Conservation (phyloP, 2,329 filamentous ascomycete genomes). For the Beauveria asiatica region DNA sequence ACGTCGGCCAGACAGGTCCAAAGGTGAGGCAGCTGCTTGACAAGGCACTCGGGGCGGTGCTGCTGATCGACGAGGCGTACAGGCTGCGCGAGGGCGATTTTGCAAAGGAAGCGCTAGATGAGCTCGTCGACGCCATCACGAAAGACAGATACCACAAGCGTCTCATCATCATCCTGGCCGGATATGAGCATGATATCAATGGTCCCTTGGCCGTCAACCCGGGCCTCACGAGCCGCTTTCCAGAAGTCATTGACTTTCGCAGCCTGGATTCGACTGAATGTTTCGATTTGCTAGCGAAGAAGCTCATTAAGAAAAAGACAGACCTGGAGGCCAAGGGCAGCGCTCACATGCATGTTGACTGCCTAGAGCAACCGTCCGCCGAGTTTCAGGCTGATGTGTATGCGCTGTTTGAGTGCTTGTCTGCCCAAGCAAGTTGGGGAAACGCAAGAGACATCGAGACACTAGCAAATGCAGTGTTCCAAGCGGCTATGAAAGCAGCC, state of each 20-base stretch:
- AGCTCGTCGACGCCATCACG: constrained; percentile 42
- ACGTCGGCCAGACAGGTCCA: constrained; percentile 60
- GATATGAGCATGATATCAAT: constrained; percentile 60
- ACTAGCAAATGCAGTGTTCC: neutral
- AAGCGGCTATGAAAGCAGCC: neutral
- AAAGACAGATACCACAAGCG: constrained; percentile 49
- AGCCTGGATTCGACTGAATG: neutral
- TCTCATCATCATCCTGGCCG: constrained; percentile 59
- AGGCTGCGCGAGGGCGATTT: constrained; percentile 48
- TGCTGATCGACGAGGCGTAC: constrained; percentile 69
- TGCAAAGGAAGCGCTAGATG: constrained; percentile 47
- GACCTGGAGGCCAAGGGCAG: neutral
- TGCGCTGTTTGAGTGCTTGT: neutral
- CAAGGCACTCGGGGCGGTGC: constrained; percentile 53
- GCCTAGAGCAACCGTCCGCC: neutral
- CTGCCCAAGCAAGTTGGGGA: neutral
- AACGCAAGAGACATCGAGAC: neutral
- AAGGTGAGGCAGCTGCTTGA: constrained; percentile 53
- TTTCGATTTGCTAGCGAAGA: neutral
- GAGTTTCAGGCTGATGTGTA: neutral
- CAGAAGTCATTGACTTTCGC: constrained; percentile 16
- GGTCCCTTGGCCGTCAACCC: constrained; percentile 51
- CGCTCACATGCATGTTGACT: neutral
- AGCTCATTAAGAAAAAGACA: neutral
- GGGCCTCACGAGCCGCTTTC: constrained; percentile 57